These are phyloP conservation scores for Podila epicladia DNA, from an alignment of 192 early-diverging fungal species.

Conservation along the genomic window DNA sequence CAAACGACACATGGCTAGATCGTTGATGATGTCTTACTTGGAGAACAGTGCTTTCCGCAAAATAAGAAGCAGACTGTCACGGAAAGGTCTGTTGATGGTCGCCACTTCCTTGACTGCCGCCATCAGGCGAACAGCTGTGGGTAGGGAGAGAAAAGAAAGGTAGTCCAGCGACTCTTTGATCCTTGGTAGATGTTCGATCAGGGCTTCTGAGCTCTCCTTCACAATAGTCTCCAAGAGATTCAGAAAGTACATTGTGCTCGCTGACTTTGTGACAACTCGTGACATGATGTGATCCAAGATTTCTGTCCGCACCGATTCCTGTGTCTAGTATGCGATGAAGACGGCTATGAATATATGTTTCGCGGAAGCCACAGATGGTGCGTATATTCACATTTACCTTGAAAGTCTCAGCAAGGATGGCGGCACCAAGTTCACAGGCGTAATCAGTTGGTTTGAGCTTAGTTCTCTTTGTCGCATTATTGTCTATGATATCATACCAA, in stretches of 20 bases:
- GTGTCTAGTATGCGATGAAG: constrained; percentile 51
- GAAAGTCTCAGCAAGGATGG: constrained; percentile 59
- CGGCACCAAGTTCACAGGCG: constrained; percentile 50
- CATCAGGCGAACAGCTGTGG: constrained; percentile 64
- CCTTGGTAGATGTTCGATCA: constrained; percentile 50
- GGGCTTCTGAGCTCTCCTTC: constrained; percentile 46
- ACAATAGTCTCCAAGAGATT: constrained; percentile 58
- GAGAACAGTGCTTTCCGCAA: constrained; percentile 77
- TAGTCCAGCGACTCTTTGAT: constrained; percentile 76
- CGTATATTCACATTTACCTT: constrained; percentile 38
- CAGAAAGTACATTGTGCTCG: constrained; percentile 57
- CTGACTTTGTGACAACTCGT: constrained; percentile 60
- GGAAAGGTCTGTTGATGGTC: constrained; percentile 60
- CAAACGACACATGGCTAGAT: too few relatives aligned
- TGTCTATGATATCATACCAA: background rate
- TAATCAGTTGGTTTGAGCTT: constrained; percentile 46
- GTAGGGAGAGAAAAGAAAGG: constrained; percentile 63
- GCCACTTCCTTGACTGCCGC: constrained; percentile 64
- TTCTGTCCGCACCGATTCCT: constrained; percentile 73
- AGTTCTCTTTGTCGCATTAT: background rate
- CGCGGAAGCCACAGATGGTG: background rate
- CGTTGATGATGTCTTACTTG: constrained; percentile 44
- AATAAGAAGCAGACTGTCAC: constrained; percentile 71
- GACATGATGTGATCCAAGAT: constrained; percentile 76
- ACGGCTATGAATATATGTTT: background rate